Conservation (phyloP, 73 alveolate species). For the Symbiodinium natans region DNA sequence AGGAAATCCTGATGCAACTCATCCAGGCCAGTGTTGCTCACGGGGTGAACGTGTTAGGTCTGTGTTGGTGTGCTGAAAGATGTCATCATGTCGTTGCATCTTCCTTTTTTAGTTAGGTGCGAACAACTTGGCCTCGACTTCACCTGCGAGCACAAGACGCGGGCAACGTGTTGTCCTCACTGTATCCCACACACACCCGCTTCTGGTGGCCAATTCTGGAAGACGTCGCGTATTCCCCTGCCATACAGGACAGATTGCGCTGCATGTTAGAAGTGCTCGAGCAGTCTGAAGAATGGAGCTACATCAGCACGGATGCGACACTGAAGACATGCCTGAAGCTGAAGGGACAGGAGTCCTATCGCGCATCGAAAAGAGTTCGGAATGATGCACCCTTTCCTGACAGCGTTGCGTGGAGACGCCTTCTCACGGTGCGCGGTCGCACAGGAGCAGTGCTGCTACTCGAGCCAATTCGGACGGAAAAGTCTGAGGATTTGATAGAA, state of each 20-base stretch:
- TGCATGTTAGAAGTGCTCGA: neutral
- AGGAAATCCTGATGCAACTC: neutral
- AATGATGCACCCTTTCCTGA: neutral
- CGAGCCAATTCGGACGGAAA: neutral
- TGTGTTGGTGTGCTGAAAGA: neutral
- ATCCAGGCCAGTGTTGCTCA: neutral
- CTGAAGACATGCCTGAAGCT: neutral
- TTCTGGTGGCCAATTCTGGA: constrained; percentile 31
- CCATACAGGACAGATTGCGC: neutral
- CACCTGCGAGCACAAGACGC: neutral
- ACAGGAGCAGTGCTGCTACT: neutral
- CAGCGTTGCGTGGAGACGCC: neutral
- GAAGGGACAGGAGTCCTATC: neutral
- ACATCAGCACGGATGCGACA: neutral
- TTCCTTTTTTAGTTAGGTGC: neutral
- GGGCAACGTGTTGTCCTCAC: neutral
- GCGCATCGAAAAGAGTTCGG: neutral
- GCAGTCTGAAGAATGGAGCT: neutral
- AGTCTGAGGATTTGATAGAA: neutral
- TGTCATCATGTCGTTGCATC: neutral
- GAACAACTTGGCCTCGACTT: neutral
- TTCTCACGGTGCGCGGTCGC: constrained; percentile 22
- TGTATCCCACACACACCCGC: constrained; percentile 5
- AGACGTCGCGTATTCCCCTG: neutral
- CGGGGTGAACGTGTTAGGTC: neutral